Evolutionary conservation across 179 eudicot genomes (phyloP).

Genomic region (Silene vulgaris): DNA sequence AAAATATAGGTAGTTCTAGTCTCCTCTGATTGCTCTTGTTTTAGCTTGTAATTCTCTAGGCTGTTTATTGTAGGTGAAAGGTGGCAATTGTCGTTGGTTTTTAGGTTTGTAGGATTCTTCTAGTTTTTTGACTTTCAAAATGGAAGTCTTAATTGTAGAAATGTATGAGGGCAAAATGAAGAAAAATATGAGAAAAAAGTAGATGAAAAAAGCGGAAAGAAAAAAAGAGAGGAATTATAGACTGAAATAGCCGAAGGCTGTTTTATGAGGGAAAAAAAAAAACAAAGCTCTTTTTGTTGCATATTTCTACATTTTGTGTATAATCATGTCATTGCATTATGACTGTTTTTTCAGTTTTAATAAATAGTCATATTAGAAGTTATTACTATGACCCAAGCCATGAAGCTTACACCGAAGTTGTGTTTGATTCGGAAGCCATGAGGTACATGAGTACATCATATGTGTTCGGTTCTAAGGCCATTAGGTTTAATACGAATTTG

Average conservation of each 20-base stretch:
- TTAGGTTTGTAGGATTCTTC: conserved; percentile 29
- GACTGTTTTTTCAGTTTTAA: neutral
- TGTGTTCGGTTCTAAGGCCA: no score
- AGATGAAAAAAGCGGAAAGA: neutral
- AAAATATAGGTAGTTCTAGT: conserved; percentile 43
- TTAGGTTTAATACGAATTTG: no score
- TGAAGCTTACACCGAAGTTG: no score
- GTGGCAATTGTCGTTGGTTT: conserved; percentile 18
- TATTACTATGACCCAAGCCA: no score
- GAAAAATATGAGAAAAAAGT: conserved; percentile 1
- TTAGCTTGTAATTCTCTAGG: conserved; percentile 34
- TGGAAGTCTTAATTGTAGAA: conserved; percentile 31
- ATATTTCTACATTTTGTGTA: neutral
- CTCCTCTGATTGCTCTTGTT: neutral
- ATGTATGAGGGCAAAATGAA: conserved; percentile 24
- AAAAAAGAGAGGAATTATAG: neutral
- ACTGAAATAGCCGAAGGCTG: conserved; percentile 42
- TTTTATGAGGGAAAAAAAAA: conserved; percentile 16
- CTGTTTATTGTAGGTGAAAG: conserved; percentile 33
- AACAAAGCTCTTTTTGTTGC: neutral
- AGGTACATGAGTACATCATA: no score
- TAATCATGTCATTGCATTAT: neutral
- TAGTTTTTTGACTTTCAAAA: conserved; percentile 24
- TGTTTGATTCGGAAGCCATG: no score
- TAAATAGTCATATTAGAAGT: no score